Base-by-base conservation (phyloP, 139 green algal species). In the Chlorella sorokiniana region DNA sequence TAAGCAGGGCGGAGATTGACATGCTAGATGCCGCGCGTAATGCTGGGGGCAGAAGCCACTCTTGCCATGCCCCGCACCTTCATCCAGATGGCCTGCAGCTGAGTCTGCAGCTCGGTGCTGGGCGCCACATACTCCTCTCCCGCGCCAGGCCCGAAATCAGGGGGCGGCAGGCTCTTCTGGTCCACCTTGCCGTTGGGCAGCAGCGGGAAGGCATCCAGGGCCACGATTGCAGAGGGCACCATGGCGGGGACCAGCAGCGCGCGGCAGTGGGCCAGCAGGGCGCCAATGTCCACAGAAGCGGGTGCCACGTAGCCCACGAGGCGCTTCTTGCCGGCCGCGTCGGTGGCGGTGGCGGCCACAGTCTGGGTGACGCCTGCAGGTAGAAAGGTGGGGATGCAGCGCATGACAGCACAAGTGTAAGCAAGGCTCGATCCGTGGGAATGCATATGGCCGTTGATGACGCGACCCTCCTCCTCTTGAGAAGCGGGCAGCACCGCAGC, bases 141-240 rank as follows among this genome's bases (percentile, higher is more conserved):
- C 11, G 14, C 48, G 14, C 48, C 48, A 11, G 48, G 48, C 48
- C 22, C 59, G 59, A n/a, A 37, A n/a, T n/a, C 59, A 16, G 22
- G 59, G 7, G 22, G 22, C 48, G 48, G 48, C 48, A 56, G 48
- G 48, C 48, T 56, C 48, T 56, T 56, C 11, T 11, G 11, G 48
- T 56, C 48, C 48, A 76, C 68, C 45, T 76, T 76, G 68, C 68
- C 68, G 25, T 76, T 76, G 45, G 68, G 68, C 44, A 76, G 20
- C 22, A 76, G 22, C 7, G 68, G 68, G 68, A 76, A 76, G 68
- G 44, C 25, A 31, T 76, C 68, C 44, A 76, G 68, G 22, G 68
- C 68, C 22, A 76, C 68, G 22, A 76, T 40, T 7, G 25, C 68
- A 40, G 22, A 38, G 45, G 68, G 68, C 44, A 76, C 68, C 68